These are phyloP conservation scores for Solanum hybrid DNA, from an alignment of 305 asterid genomes.

Conservation along the genomic window DNA sequence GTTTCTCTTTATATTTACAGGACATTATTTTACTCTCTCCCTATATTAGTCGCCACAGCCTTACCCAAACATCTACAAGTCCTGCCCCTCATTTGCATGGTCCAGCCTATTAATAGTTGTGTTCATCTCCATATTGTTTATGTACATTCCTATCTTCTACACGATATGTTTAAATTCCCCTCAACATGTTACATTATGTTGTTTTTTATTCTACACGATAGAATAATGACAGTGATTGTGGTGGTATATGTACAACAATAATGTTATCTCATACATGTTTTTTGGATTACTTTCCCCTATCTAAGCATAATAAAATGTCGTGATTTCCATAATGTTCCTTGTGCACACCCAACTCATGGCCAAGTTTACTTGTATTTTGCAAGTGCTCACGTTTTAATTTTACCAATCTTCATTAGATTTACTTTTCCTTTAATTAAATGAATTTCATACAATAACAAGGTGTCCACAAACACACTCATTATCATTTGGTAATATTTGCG, in stretches of 20 bases:
- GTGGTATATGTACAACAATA: neutral
- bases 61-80: neutral
- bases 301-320: neutral
- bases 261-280: neutral
- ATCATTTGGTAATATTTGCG: neutral
- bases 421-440: neutral
- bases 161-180: neutral
- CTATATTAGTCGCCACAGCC: neutral
- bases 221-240: neutral
- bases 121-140: neutral
- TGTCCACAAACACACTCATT: neutral
- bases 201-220: too few relatives aligned
- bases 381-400: neutral
- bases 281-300: neutral
- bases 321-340: neutral
- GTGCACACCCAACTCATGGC: neutral
- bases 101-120: neutral
- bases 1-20: neutral
- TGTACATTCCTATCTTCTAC: neutral
- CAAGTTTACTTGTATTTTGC: neutral
- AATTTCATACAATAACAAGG: neutral
- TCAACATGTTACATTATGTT: neutral
- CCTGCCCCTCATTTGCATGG: neutral
- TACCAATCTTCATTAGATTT: neutral
- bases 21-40: neutral